Conservation (phyloP, 495 filamentous ascomycete genomes). For the Xylaria scruposa region DNA sequence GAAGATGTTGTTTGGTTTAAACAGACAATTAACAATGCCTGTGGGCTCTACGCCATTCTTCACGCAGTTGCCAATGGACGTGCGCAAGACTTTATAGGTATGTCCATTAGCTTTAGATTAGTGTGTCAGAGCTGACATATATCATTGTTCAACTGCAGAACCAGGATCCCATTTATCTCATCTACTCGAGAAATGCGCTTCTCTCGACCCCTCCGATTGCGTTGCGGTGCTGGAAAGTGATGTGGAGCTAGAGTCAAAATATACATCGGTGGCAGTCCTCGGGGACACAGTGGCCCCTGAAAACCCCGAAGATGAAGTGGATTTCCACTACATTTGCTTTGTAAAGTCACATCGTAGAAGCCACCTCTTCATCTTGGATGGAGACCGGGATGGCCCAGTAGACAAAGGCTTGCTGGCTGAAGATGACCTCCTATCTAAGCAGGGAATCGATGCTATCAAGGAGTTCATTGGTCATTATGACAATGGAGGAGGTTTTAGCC, state of each 20-base stretch:
- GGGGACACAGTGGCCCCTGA: constrained; percentile 70
- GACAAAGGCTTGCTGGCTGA: neutral
- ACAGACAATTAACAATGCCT: constrained; percentile 81
- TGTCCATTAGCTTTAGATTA: neutral
- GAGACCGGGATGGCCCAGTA: constrained; percentile 33
- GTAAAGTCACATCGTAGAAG: constrained; percentile 51
- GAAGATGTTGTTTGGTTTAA: constrained; percentile 72
- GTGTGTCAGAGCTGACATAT: neutral
- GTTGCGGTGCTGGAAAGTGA: constrained; percentile 72
- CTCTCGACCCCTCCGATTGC: constrained; percentile 56
- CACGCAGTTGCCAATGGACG: constrained; percentile 69
- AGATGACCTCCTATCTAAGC: neutral
- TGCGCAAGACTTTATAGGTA: constrained; percentile 51
- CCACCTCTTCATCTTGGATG: constrained; percentile 36
- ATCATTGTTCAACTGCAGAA: constrained; percentile 34
- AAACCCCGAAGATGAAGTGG: constrained; percentile 62
- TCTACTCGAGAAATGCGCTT: constrained; percentile 44
- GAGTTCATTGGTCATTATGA: neutral
- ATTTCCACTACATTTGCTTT: constrained; percentile 77
- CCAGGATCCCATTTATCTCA: constrained; percentile 38
- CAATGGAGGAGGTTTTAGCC: neutral
- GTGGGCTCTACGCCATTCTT: constrained; percentile 76
- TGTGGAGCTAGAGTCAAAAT: constrained; percentile 67
- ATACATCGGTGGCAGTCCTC: constrained; percentile 65
- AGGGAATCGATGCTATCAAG: constrained; percentile 2